Conservation (phyloP, 176 grass and related monocot genomes). For the Saccharum spontaneum region DNA sequence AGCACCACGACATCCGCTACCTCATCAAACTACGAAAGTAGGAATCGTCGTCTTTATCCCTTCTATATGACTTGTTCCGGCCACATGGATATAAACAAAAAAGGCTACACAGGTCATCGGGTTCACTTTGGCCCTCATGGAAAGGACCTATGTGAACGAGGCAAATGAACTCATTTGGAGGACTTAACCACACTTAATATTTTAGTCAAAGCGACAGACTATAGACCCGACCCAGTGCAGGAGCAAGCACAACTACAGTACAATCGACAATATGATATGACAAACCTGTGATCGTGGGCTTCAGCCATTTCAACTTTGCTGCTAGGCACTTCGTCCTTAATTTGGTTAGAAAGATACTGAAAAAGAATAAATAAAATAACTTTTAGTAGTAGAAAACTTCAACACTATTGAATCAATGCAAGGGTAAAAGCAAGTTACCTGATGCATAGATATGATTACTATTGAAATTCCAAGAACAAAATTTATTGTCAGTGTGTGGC, state of each 20-base stretch:
- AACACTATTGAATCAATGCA: conserved; percentile 34
- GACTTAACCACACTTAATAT: not conserved
- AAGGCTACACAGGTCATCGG: not conserved
- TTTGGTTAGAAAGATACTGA: conserved; percentile 90
- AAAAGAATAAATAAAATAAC: conserved; percentile 12
- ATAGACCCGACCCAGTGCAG: not conserved
- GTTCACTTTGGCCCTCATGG: not conserved
- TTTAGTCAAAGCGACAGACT: not conserved
- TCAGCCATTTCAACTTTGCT: conserved; percentile 68
- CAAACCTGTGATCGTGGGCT: conserved; percentile 68
- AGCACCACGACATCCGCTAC: not conserved
- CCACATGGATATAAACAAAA: not conserved
- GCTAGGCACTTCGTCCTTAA: conserved; percentile 66
- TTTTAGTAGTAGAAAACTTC: not conserved
- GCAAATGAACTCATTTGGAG: not conserved
- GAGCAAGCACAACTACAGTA: not conserved
- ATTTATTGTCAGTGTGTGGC: conserved; percentile 88
- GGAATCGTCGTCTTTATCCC: not conserved
- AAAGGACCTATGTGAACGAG: not conserved
- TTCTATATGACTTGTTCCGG: not conserved
- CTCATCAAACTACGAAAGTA: not conserved
- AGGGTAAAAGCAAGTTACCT: conserved; percentile 57
- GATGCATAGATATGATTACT: conserved; percentile 99
- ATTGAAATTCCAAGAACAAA: conserved; percentile 95
- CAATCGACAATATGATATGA: conserved; percentile 7